Evolutionary conservation across 139 green algal genomes (phyloP), one percentile per base, ranked within the genome.

Genomic region (Chlamydomonas schloesseri): DNA sequence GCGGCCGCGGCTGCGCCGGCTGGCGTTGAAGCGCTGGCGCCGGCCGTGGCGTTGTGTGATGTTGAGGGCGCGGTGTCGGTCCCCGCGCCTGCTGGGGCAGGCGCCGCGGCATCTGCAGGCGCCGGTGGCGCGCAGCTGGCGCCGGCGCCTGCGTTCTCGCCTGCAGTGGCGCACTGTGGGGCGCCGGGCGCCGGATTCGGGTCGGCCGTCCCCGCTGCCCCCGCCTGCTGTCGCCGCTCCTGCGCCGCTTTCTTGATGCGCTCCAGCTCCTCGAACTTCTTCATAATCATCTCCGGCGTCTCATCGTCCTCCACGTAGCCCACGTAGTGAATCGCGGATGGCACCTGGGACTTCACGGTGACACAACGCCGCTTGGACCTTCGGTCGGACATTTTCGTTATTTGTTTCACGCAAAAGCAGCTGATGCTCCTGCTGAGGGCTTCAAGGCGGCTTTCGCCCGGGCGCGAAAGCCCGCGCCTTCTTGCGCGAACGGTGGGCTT

Each of bases 251-350:
- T 64, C 55, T 95, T 69, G 42, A 99, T 95, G 36, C 83, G 82
- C 57, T 98, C 96, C 76, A 99, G 87, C 88, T 96, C 96, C 73
- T 94, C 94, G 81, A 99, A 99, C 82, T 99, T 99, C 23, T 93
- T 92, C 96, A 98, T 98, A 82, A 99, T 99, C 95, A 97, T 97
- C 60, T 99, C 97, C 2, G 96, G 96, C 20, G 96, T 99, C 85
- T 99, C 97, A 17, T 98, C 94, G 29, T 99, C 97, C 89, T 99
- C 96, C 0, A 99, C 97, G 76, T 99, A 99, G 5, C 97, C 97
- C 6, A 99, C 95, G 73, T 98, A 99, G 88, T 98, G 96, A 15
- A 94, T 90, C 9, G 94, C 94, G 29, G 92, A 96, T 9, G 96
- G 96, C 55, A 96, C 15, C 24, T 78, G 67, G 11, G 71, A 71